Base-by-base conservation (phyloP, 1,284 basidiomycete species). In the Erythrobasidium hasegawianum region DNA sequence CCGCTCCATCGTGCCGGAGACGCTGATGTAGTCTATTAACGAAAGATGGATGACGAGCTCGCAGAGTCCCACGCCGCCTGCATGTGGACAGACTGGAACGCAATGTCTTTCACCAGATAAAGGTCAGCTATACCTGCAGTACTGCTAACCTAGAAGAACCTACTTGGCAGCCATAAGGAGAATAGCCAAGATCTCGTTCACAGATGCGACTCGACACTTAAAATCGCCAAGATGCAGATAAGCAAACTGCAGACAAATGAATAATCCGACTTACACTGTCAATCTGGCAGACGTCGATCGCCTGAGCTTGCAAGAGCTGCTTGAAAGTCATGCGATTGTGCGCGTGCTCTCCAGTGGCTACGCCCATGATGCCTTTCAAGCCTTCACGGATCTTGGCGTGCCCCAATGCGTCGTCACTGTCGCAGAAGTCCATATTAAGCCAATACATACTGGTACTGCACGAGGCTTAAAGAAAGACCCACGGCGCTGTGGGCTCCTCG, bases 291-390 rank as follows among this genome's bases (percentile, higher is more conserved):
- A 96, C 93, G 75, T 95, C 91, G 75, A 97, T 91, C 14, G 92
- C 91, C 57, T 92, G 86, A 0, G 92, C 88, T 76, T 95, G 92
- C 11, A 97, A 81, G 14, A 97, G 83, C 77, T 97, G 93, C 81
- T 97, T 97, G 84, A 97, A 97, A n/a, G 90, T 84, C 84, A 96
- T 94, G 68, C 74, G 72, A 79, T 95, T 96, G 78, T 95, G 93
- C 1, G 90, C 91, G 75, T 97, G 93, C 78, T 97, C 93, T 57
- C 93, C 94, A 0, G 93, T 97, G 1, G 94, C 93, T 53, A 97
- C 94, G 57, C 91, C 90, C 70, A 97, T 93, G 1, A 87, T 87
- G 11, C 87, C 88, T 76, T 87, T 87, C 68, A 95, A 82, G 2
- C 84, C 88, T 71, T 84, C 86, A 69, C 90, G 87, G 67, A 91